A percentile compares a stretch with the other conserved stretches of the same genome.
These are phyloP conservation scores for Guyanaporus albipodus DNA, from an alignment of 768 basidiomycete genomes.

Conservation along the genomic window DNA sequence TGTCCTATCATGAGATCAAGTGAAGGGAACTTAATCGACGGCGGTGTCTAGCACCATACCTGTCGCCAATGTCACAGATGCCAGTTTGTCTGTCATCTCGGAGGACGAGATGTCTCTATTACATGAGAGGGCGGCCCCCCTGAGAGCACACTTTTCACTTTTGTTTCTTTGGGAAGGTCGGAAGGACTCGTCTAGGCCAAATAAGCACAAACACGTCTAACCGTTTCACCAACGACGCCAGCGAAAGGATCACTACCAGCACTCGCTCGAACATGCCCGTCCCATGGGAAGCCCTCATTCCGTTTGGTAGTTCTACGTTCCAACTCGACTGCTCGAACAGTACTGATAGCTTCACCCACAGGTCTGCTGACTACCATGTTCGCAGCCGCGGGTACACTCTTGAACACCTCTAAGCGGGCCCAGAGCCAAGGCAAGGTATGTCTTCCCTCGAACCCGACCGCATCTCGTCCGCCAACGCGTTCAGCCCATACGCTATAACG, in stretches of 20 bases:
- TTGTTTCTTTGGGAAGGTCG: too few species aligned
- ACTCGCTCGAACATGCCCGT: constrained; percentile 70
- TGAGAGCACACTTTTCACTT: background rate
- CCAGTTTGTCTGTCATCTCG: constrained; percentile 8
- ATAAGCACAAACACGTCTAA: constrained; percentile 19
- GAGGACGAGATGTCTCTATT: background rate
- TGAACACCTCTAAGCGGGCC: constrained; percentile 70
- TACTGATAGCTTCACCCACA: constrained; percentile 30
- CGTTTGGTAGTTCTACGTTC: constrained; percentile 59
- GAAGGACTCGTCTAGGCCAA: constrained; percentile 14
- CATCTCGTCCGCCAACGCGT: background rate
- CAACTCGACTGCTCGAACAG: background rate
- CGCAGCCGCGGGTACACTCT: constrained; percentile 82
- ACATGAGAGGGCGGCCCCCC: background rate
- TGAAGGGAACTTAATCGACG: background rate
- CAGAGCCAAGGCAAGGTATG: constrained; percentile 90
- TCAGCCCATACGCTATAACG: constrained; percentile 80
- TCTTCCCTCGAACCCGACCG: background rate
- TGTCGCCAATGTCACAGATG: constrained; percentile 7
- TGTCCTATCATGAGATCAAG: constrained; percentile 11
- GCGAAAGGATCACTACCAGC: background rate
- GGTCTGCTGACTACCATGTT: constrained; percentile 87
- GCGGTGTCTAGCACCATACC: background rate
- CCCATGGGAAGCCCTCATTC: constrained; percentile 96
- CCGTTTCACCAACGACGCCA: constrained; percentile 1